Evolutionary conservation across 176 grass and related monocot species (phyloP).

Genomic region (Ensete glaucum): DNA sequence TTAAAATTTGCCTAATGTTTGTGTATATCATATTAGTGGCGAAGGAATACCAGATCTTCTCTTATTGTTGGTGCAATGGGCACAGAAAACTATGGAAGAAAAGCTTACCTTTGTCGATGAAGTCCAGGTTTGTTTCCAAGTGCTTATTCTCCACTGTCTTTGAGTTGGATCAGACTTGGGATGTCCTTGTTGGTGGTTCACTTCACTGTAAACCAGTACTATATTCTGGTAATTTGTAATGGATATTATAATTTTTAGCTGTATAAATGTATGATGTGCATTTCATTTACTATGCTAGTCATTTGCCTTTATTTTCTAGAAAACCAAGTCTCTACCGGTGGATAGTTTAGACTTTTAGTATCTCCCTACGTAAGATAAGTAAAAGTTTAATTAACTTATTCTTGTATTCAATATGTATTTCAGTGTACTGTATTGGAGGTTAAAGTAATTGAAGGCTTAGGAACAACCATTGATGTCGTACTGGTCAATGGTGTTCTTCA

Average conservation of each 20-base stretch:
- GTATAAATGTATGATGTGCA: not conserved
- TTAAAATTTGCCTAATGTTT: conserved; percentile 18
- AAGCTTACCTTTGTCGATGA: conserved; percentile 89
- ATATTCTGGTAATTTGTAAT: not conserved
- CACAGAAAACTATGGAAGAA: conserved; percentile 87
- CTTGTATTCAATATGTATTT: conserved; percentile 19
- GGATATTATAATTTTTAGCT: not conserved
- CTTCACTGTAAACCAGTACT: not conserved
- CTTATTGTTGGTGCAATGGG: conserved; percentile 80
- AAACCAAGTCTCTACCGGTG: too few species aligned
- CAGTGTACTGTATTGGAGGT: conserved; percentile 96
- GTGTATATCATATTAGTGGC: conserved; percentile 37
- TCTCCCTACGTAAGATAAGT: not conserved
- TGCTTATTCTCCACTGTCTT: not conserved
- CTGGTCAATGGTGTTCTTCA: conserved; percentile 78
- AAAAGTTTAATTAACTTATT: not conserved
- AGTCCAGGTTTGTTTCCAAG: conserved; percentile 52
- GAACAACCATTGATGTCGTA: conserved; percentile 87
- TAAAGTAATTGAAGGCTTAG: conserved; percentile 86
- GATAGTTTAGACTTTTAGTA: too few species aligned
- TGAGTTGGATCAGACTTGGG: not conserved
- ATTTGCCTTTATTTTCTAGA: not conserved
- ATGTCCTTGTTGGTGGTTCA: not conserved
- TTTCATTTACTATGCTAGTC: not conserved
- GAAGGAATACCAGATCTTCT: conserved; percentile 97